Conservation (phyloP, 352 stramenopile species). For the Phytophthora palmivora region DNA sequence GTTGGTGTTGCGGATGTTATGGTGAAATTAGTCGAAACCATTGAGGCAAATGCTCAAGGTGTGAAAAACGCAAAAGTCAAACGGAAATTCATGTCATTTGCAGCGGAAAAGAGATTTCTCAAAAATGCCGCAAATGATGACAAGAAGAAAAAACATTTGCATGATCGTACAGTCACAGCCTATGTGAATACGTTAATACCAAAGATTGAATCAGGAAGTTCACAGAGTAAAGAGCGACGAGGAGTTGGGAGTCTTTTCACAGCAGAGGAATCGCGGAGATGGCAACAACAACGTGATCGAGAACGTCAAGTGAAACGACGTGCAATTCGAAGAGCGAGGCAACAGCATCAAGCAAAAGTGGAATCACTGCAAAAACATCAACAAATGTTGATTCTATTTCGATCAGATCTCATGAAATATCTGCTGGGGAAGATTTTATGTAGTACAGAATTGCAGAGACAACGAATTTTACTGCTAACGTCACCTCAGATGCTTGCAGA, state of each 20-base stretch:
- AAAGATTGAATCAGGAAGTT: constrained; percentile 5
- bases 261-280: constrained; percentile 50
- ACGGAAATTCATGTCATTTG: constrained; percentile 54
- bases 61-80: constrained; percentile 28
- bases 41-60: constrained; percentile 43
- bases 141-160: constrained; percentile 53
- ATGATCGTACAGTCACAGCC: constrained; percentile 29
- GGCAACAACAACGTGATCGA: constrained; percentile 55
- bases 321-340: constrained; percentile 39
- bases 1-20: constrained; percentile 56
- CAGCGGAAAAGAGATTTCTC: constrained; percentile 52
- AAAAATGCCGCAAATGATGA: constrained; percentile 52
- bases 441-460: constrained; percentile 58
- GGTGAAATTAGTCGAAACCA: constrained; percentile 43
- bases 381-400: constrained; percentile 58
- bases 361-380: constrained; percentile 45
- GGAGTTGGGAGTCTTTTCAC: constrained; percentile 58
- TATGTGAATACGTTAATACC: constrained; percentile 60
- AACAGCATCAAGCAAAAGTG: constrained; percentile 54
- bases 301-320: constrained; percentile 52
- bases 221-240: constrained; percentile 23
- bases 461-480: constrained; percentile 64
- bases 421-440: constrained; percentile 59
- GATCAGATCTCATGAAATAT: constrained; percentile 49
- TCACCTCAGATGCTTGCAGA: constrained; percentile 58